Evolutionary conservation across 1,284 basidiomycete species (phyloP).

Genomic region (Butyriboletus appendiculatus): DNA sequence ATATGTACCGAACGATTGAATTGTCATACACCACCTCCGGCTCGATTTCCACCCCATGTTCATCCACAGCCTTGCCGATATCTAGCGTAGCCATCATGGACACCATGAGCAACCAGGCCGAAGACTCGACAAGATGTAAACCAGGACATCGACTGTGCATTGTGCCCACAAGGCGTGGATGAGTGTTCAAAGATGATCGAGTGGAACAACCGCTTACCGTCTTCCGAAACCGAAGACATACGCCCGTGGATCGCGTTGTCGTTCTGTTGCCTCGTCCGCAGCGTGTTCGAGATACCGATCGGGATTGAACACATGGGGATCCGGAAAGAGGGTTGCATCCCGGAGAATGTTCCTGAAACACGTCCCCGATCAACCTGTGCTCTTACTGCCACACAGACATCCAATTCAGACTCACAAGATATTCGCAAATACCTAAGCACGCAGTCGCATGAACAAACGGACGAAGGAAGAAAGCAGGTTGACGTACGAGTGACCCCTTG

Average conservation of each 20-base stretch:
- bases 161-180: not conserved
- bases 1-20: slow-evolving; percentile 43
- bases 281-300: slow-evolving; percentile 45
- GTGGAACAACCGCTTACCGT: slow-evolving; percentile 38
- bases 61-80: slow-evolving; percentile 50
- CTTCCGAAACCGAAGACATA: slow-evolving; percentile 60
- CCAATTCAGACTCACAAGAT: slow-evolving; percentile 41
- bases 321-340: slow-evolving; percentile 47
- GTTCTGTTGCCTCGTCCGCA: slow-evolving; percentile 33
- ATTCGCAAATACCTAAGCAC: slow-evolving; percentile 40
- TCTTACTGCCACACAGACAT: not conserved
- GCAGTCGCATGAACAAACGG: slow-evolving; percentile 1
- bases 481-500: slow-evolving; percentile 45
- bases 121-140: slow-evolving; percentile 51
- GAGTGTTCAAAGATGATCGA: not conserved
- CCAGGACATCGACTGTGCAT: slow-evolving; percentile 48
- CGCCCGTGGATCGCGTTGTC: slow-evolving; percentile 44
- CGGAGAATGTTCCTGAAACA: slow-evolving; percentile 45
- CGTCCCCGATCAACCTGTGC: not conserved
- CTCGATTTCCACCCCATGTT: slow-evolving; percentile 45
- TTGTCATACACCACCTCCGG: slow-evolving; percentile 50
- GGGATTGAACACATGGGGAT: slow-evolving; percentile 49
- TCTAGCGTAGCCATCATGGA: slow-evolving; percentile 54
- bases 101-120: slow-evolving; percentile 51
- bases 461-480: not conserved